Evolutionary conservation across 768 basidiomycete species (phyloP).

Genomic region (Suillus bovinus): DNA sequence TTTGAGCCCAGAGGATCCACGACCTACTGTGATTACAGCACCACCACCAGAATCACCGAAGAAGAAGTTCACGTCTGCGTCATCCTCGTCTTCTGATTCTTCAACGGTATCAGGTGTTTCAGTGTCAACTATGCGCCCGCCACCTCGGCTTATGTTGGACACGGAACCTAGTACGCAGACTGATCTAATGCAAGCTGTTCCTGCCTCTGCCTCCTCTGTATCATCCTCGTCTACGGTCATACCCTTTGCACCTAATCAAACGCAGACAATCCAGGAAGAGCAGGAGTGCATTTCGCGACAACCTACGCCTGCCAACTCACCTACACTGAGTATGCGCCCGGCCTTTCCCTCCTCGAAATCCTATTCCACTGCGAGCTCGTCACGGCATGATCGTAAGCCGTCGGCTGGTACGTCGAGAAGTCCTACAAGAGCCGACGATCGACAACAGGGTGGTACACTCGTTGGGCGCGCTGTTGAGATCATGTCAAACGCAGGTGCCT

Average conservation of each 20-base stretch:
- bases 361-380: background rate
- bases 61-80: slow-evolving; percentile 16
- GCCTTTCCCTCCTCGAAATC: slow-evolving; percentile 18
- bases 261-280: slow-evolving; percentile 29
- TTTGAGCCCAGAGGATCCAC: slow-evolving; percentile 28
- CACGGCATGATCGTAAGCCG: slow-evolving; percentile 19
- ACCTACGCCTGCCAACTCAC: slow-evolving; percentile 67
- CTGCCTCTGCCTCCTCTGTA: slow-evolving; percentile 10
- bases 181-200: slow-evolving; percentile 22
- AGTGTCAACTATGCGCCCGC: slow-evolving; percentile 17
- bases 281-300: slow-evolving; percentile 40
- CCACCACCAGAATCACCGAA: slow-evolving; percentile 15
- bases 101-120: slow-evolving; percentile 20
- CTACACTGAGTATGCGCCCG: slow-evolving; percentile 38
- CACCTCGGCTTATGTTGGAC: slow-evolving; percentile 30
- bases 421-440: slow-evolving; percentile 31
- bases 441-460: slow-evolving; percentile 41
- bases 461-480: slow-evolving; percentile 74
- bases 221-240: slow-evolving; percentile 11
- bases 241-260: slow-evolving; percentile 16
- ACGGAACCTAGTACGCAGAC: slow-evolving; percentile 30
- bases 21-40: slow-evolving; percentile 4
- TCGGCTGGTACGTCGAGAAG: slow-evolving; percentile 24
- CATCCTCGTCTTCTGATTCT: slow-evolving; percentile 30
- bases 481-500: slow-evolving; percentile 76